A percentile compares a stretch with the other conserved stretches of the same genome.
These are phyloP conservation scores for Phytophthora ramorum DNA, from an alignment of 352 stramenopile species.

Conservation along the genomic window DNA sequence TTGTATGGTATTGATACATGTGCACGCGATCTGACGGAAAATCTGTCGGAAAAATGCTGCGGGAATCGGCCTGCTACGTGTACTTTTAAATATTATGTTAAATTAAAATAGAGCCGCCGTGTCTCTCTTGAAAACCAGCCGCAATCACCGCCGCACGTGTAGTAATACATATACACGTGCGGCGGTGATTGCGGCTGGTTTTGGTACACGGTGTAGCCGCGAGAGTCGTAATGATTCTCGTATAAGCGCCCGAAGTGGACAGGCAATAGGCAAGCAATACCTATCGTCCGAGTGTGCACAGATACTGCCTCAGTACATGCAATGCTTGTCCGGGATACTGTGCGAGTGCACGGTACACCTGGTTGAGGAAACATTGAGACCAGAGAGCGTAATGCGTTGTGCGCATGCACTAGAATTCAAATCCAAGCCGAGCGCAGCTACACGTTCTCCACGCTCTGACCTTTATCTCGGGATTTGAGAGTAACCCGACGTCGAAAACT, in stretches of 20 bases:
- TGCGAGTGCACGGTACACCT: too few species aligned
- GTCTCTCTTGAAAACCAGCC: conserved; percentile 12
- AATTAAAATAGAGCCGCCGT: neutral
- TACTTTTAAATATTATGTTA: too few species aligned
- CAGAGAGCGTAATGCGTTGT: neutral
- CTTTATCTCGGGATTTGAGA: conserved; percentile 31
- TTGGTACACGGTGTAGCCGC: too few species aligned
- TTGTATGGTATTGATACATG: too few species aligned
- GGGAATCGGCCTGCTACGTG: too few species aligned
- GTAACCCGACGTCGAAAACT: conserved; percentile 26
- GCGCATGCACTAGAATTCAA: neutral
- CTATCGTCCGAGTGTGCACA: neutral
- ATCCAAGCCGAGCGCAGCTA: conserved; percentile 11
- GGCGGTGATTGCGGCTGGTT: too few species aligned
- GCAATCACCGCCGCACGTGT: conserved; percentile 24
- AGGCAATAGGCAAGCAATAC: neutral
- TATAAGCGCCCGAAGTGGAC: conserved; percentile 15
- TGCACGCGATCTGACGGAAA: too few species aligned
- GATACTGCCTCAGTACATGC: neutral
- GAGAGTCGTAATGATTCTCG: neutral
- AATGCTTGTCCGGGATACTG: too few species aligned
- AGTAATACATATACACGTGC: too few species aligned
- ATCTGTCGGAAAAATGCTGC: too few species aligned
- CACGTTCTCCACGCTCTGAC: conserved; percentile 12
- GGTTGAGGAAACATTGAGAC: neutral